Evolutionary conservation across 208 protist species (phyloP), one percentile per base, ranked within the genome.

Genomic region (Acanthamoeba culbertsoni): DNA sequence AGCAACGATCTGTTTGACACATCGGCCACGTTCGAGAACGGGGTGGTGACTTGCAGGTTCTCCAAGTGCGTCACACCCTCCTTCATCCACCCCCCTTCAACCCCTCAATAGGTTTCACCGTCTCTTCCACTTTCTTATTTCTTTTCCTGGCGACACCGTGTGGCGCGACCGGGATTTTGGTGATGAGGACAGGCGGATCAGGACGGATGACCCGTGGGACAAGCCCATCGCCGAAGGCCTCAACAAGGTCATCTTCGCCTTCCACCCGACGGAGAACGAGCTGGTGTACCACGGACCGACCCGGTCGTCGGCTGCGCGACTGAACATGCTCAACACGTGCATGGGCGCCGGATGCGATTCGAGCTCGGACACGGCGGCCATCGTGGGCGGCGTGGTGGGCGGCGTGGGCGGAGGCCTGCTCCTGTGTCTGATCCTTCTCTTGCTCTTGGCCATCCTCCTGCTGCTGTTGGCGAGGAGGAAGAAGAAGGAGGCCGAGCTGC

Each of bases 161-260:
- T 18, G 8, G 55, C 18, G 55, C 20, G 55, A 1, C 4, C 6
- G 6, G 55, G 28, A 20, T n/a, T 6, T 23, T 12, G 1, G 51
- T 57, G 51, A 0, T 57, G 51, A 57, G 2, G 1, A 77, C 65
- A 90, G 48, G 82, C 48, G 55, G 23, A 90, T 59, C 48, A 16
- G 31, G 82, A 68, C 48, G 2, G 8, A 10, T 1, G 51, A 57
- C 40, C 35, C 48, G 20, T 59, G 82, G 45, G 82, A 90, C 57
- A 62, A 90, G 48, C 40, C n/a, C 7, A 90, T 90, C 82, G 7
- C 2, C 0, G 51, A 65, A 33, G 82, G 82, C 31, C 51, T 90
- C 57, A 68, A 68, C 51, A 90, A 90, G 57, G 82, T 90, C 4
- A 90, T 90, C 57, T 90, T 90, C 23, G 82, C 82, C 37, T 90